phyloP scores from a whole-genome alignment of 257 asterid genomes.

The Nicotiana undulata region DNA sequence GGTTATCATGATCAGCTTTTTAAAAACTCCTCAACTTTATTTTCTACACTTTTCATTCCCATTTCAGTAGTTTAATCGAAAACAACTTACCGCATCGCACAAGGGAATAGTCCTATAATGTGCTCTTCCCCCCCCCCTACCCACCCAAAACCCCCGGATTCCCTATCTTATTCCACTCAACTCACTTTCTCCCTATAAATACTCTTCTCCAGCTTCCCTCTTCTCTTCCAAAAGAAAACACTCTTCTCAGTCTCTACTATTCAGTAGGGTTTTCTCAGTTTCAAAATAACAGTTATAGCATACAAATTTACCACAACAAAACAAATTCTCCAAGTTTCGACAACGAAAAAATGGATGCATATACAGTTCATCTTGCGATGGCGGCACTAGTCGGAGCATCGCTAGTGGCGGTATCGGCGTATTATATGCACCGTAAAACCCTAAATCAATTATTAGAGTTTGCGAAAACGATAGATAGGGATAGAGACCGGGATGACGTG shows the following conservation, averaged over 20 bases:
- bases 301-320: not conserved
- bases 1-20: not conserved
- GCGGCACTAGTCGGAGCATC: constrained; percentile 96
- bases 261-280: constrained; percentile 37
- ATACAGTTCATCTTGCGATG: constrained; percentile 76
- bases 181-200: constrained; percentile 26
- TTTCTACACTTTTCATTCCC: not conserved
- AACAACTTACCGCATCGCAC: not conserved
- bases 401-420: constrained; percentile 82
- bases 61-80: not conserved
- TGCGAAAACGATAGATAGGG: constrained; percentile 70
- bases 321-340: not conserved
- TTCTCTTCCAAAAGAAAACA: constrained; percentile 12
- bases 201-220: constrained; percentile 15
- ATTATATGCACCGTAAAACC: constrained; percentile 85
- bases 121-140: not conserved
- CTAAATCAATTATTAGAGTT: constrained; percentile 74
- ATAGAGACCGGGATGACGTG: constrained; percentile 23
- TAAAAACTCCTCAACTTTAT: not conserved
- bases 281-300: not conserved
- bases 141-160: not conserved
- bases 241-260: constrained; percentile 3
- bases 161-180: not conserved
- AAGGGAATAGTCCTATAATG: not conserved
- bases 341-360: constrained; percentile 45